These are phyloP conservation scores for Nicotiana sylvestris DNA, from an alignment of 257 asterid species.

Conservation along the genomic window DNA sequence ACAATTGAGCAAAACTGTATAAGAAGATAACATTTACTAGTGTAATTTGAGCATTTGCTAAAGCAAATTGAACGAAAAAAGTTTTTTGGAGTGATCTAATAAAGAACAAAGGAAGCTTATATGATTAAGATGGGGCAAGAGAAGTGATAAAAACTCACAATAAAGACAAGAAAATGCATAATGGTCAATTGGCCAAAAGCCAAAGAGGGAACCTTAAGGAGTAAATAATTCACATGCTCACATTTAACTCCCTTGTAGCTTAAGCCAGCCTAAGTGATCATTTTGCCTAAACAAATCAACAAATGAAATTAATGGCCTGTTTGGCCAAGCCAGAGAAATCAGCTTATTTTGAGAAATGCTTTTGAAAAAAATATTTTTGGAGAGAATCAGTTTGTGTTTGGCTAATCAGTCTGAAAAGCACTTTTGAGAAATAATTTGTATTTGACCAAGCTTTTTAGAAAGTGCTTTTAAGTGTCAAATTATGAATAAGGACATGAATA, in stretches of 20 bases:
- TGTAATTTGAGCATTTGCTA: neutral
- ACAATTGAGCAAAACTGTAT: neutral
- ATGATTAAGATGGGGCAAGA: neutral
- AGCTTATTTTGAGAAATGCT: too few relatives aligned
- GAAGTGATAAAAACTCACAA: neutral
- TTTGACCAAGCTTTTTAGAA: too few relatives aligned
- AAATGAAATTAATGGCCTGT: neutral
- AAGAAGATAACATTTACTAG: neutral
- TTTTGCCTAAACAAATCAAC: neutral
- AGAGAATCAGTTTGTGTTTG: too few relatives aligned
- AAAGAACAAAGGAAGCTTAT: neutral
- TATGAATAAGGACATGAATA: too few relatives aligned
- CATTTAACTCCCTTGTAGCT: neutral
- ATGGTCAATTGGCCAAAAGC: neutral
- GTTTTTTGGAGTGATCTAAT: neutral
- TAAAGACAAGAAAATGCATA: neutral
- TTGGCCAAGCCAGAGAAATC: too few relatives aligned
- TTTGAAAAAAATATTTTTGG: too few relatives aligned
- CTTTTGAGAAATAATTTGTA: too few relatives aligned
- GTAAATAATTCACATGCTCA: neutral
- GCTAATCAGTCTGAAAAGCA: too few relatives aligned
- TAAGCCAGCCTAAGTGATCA: neutral
- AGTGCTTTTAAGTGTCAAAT: too few relatives aligned
- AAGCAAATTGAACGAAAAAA: neutral
- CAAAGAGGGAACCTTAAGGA: neutral